Evolutionary conservation across 441 rosid species (phyloP).

Genomic region (Flueggea neowawraea): DNA sequence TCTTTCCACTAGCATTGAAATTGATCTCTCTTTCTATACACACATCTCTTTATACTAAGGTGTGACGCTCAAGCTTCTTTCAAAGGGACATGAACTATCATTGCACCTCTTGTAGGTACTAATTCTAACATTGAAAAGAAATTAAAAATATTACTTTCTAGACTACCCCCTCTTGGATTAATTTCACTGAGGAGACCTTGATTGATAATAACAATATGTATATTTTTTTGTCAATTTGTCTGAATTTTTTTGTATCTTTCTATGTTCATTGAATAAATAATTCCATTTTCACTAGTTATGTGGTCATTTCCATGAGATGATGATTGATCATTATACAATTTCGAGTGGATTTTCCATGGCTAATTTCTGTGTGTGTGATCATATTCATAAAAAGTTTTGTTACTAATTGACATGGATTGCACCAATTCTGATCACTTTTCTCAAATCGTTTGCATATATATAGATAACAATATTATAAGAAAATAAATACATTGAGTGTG

Average conservation of each 20-base stretch:
- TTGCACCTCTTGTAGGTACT: constrained; percentile 35
- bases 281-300: constrained; percentile 7
- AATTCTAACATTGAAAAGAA: constrained; percentile 21
- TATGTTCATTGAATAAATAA: constrained; percentile 15
- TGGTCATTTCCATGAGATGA: constrained; percentile 23
- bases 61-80: constrained; percentile 55
- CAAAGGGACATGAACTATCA: constrained; percentile 39
- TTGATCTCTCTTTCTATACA: background rate
- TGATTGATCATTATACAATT: constrained; percentile 38
- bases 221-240: constrained; percentile 15
- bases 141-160: constrained; percentile 17
- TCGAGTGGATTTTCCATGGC: constrained; percentile 26
- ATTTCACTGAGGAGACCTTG: constrained; percentile 17
- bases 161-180: constrained; percentile 4
- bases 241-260: constrained; percentile 6
- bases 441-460: too few relatives aligned
- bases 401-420: constrained; percentile 13
- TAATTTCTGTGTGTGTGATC: constrained; percentile 16
- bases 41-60: constrained; percentile 20
- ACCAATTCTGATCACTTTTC: constrained; percentile 8
- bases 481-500: too few relatives aligned
- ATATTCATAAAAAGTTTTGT: constrained; percentile 15
- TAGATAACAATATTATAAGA: too few relatives aligned
- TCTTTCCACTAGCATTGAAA: background rate
- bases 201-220: constrained; percentile 12